phyloP scores from a whole-genome alignment of 805 yeast genomes.

The Wickerhamiella allomyrinae region DNA sequence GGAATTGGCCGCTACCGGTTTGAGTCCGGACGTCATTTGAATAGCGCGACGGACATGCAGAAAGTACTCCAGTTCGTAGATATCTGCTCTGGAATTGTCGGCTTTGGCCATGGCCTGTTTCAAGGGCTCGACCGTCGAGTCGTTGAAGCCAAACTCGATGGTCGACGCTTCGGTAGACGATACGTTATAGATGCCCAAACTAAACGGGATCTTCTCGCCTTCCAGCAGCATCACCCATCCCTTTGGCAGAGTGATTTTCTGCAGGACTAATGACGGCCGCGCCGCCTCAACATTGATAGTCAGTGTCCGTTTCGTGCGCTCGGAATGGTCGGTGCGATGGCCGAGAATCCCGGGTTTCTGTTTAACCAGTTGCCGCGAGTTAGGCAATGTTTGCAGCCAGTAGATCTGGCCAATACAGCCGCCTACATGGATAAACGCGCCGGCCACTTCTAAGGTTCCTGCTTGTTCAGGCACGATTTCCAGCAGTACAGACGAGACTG shows the following conservation, averaged over 20 bases:
- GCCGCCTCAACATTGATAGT: conserved; percentile 26
- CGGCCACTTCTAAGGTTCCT: conserved; percentile 38
- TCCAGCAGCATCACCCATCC: conserved; percentile 65
- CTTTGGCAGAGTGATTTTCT: conserved; percentile 39
- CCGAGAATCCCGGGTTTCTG: not conserved
- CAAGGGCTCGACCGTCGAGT: conserved; percentile 56
- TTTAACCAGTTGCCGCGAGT: conserved; percentile 1
- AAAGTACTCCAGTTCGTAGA: conserved; percentile 62
- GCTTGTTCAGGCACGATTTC: conserved; percentile 25
- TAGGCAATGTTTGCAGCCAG: conserved; percentile 12
- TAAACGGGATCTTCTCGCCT: conserved; percentile 48
- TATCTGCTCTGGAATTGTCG: conserved; percentile 41
- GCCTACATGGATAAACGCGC: conserved; percentile 37
- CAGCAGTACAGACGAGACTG: conserved; percentile 16
- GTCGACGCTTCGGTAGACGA: conserved; percentile 42
- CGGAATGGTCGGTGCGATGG: not conserved
- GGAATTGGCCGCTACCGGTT: conserved; percentile 22
- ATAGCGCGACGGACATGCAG: conserved; percentile 46
- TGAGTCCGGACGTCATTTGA: conserved; percentile 25
- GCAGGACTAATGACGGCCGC: conserved; percentile 49
- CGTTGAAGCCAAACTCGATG: conserved; percentile 49
- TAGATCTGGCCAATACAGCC: conserved; percentile 36
- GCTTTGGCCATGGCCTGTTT: conserved; percentile 36
- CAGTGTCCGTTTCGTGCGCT: conserved; percentile 9
- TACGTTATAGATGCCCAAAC: conserved; percentile 40